Conservation (phyloP, 176 grass and related monocot genomes). For the Phragmites australis region DNA sequence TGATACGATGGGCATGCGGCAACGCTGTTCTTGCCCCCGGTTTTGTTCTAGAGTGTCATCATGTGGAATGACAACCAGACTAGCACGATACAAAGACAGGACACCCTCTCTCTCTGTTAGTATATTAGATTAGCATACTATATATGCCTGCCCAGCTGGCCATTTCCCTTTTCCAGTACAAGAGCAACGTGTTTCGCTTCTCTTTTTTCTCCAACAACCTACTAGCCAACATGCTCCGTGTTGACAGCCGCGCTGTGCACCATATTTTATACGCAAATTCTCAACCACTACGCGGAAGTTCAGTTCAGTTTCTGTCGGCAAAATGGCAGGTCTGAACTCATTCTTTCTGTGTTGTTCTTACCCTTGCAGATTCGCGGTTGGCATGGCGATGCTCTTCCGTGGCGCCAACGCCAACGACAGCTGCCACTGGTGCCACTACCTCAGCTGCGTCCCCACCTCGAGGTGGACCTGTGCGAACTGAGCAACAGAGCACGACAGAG, state of each 20-base stretch:
- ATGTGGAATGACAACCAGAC: background rate
- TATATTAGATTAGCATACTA: background rate
- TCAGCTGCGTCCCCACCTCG: constrained; percentile 84
- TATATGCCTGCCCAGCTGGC: background rate
- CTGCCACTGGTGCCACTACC: constrained; percentile 90
- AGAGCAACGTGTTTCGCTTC: background rate
- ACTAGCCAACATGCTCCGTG: background rate
- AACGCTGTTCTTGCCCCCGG: background rate
- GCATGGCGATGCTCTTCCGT: constrained; percentile 71
- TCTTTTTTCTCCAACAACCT: background rate
- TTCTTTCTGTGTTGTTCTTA: constrained; percentile 25
- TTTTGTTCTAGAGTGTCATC: background rate
- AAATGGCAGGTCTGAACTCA: background rate
- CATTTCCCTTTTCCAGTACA: background rate
- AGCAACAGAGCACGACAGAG: background rate
- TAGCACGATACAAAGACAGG: background rate
- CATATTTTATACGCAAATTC: background rate
- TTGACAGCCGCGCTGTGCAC: constrained; percentile 13
- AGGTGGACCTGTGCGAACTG: constrained; percentile 77
- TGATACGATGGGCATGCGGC: constrained; percentile 1
- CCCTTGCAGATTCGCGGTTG: constrained; percentile 66
- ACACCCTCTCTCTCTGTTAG: background rate
- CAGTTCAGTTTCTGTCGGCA: constrained; percentile 29
- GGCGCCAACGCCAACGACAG: constrained; percentile 81
- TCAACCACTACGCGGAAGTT: background rate